Evolutionary conservation across 176 grass and related monocot genomes (phyloP).

Genomic region (Carex cristatella): DNA sequence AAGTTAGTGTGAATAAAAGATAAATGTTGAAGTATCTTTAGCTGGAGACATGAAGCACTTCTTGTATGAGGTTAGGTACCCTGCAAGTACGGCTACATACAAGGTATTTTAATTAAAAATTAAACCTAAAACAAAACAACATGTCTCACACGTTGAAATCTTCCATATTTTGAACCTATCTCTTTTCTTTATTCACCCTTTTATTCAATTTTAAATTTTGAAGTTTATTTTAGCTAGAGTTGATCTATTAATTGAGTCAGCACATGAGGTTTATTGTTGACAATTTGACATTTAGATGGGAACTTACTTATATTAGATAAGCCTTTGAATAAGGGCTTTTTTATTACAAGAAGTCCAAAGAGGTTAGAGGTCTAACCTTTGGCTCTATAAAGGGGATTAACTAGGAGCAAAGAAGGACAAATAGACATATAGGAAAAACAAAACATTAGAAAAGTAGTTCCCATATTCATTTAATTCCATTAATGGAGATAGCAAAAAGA

Average conservation of each 20-base stretch:
- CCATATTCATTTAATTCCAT: not conserved
- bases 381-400: slow-evolving; percentile 31
- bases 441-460: slow-evolving; percentile 14
- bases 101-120: not conserved
- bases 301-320: slow-evolving; percentile 49
- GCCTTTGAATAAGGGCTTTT: slow-evolving; percentile 33
- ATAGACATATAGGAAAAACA: not conserved
- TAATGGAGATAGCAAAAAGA: slow-evolving; percentile 18
- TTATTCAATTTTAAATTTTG: not conserved
- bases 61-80: not conserved
- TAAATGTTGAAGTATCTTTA: not conserved
- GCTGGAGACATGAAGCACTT: slow-evolving; percentile 8
- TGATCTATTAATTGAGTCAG: slow-evolving; percentile 15
- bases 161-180: slow-evolving; percentile 21
- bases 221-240: slow-evolving; percentile 12
- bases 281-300: slow-evolving; percentile 42
- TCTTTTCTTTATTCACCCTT: slow-evolving; percentile 15
- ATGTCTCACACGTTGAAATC: slow-evolving; percentile 69
- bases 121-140: slow-evolving; percentile 33
- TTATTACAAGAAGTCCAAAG: slow-evolving; percentile 54
- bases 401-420: not conserved
- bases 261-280: slow-evolving; percentile 52
- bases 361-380: slow-evolving; percentile 20
- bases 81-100: slow-evolving; percentile 1
- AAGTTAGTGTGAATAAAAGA: not conserved